phyloP scores from a whole-genome alignment of 768 basidiomycete species.

The Leccinum broughii region DNA sequence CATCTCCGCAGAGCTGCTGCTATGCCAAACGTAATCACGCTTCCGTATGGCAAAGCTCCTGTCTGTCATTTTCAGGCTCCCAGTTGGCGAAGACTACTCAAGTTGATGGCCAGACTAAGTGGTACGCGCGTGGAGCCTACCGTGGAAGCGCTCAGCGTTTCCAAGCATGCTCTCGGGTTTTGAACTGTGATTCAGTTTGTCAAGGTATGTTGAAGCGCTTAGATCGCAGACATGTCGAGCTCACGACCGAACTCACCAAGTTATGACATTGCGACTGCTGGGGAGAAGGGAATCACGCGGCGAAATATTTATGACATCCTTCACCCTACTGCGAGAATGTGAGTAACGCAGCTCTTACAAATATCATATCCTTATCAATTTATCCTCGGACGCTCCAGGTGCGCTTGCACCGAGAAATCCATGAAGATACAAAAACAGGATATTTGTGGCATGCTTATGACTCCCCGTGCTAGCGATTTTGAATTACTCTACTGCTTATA shows the following conservation, averaged over 20 bases:
- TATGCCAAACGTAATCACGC: conserved; percentile 70
- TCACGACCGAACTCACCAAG: background rate
- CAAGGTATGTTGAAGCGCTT: conserved; percentile 47
- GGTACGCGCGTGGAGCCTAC: conserved; percentile 71
- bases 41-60: conserved; percentile 68
- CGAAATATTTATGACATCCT: too few species aligned
- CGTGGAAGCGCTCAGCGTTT: conserved; percentile 59
- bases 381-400: too few species aligned
- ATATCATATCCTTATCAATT: too few species aligned
- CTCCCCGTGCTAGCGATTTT: too few species aligned
- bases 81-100: conserved; percentile 72
- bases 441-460: too few species aligned
- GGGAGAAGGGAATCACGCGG: too few species aligned
- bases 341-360: too few species aligned
- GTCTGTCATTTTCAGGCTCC: conserved; percentile 73
- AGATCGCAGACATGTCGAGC: background rate
- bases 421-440: too few species aligned
- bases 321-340: too few species aligned
- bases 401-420: too few species aligned
- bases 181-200: conserved; percentile 80
- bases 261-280: too few species aligned
- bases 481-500: too few species aligned
- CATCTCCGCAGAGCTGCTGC: conserved; percentile 46
- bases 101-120: conserved; percentile 71
- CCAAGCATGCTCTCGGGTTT: conserved; percentile 57